These are phyloP conservation scores for Paecilomyces dactylethromorphus DNA, from an alignment of 2,329 filamentous ascomycete species.

Conservation along the genomic window DNA sequence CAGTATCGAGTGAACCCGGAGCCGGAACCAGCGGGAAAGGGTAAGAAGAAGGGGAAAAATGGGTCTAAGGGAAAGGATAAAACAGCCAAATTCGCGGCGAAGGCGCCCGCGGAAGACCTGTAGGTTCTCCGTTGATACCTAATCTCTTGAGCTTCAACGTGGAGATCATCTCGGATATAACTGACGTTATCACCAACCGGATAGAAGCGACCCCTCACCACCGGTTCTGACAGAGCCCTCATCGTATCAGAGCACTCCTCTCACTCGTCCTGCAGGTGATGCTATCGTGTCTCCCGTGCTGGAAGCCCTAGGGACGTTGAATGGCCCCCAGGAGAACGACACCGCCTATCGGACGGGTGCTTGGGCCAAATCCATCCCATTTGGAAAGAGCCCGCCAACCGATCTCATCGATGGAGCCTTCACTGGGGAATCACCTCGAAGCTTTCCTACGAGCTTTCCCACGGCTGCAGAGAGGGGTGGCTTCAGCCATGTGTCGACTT, in stretches of 20 bases:
- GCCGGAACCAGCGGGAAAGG: slow-evolving; percentile 26
- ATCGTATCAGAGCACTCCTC: slow-evolving; percentile 22
- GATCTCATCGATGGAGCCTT: slow-evolving; percentile 29
- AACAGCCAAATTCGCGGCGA: slow-evolving; percentile 23
- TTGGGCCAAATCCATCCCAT: slow-evolving; percentile 41
- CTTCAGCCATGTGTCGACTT: slow-evolving; percentile 35
- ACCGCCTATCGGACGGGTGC: slow-evolving; percentile 31
- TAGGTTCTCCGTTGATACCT: slow-evolving; percentile 15
- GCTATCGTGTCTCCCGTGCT: slow-evolving; percentile 31
- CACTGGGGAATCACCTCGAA: slow-evolving; percentile 32
- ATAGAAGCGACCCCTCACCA: slow-evolving; percentile 20
- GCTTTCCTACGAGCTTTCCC: slow-evolving; percentile 33
- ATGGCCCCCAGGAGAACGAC: slow-evolving; percentile 25
- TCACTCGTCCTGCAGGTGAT: slow-evolving; percentile 18
- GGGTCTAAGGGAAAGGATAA: slow-evolving; percentile 31
- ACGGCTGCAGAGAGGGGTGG: slow-evolving; percentile 30
- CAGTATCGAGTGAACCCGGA: slow-evolving; percentile 19
- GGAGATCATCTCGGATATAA: slow-evolving; percentile 4
- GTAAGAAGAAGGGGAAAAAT: slow-evolving; percentile 35
- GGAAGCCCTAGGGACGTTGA: slow-evolving; percentile 28
- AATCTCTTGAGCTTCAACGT: background rate
- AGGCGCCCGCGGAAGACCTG: slow-evolving; percentile 28
- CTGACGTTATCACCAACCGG: slow-evolving; percentile 6
- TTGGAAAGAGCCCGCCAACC: slow-evolving; percentile 38
- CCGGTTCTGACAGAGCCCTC: slow-evolving; percentile 5